Evolutionary conservation across 2,329 filamentous ascomycete species (phyloP).

Genomic region (Coniochaeta sp.): DNA sequence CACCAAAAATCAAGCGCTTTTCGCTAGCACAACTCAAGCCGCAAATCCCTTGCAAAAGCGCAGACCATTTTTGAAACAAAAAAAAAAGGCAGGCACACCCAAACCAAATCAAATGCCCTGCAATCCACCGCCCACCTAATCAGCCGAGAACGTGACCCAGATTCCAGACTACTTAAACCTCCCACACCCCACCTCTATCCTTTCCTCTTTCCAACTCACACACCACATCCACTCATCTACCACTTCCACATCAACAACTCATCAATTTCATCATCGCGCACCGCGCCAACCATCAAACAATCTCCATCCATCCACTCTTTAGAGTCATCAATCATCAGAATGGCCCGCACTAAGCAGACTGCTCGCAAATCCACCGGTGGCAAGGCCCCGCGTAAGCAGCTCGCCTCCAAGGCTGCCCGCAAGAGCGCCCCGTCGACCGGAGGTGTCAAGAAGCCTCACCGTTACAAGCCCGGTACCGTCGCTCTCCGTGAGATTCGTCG

Average conservation of each 20-base stretch:
- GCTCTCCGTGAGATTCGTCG: slow-evolving; percentile 97
- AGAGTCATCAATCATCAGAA: slow-evolving; percentile 28
- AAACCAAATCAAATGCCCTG: slow-evolving; percentile 11
- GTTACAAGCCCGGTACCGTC: slow-evolving; percentile 87
- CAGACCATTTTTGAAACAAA: slow-evolving; percentile 16
- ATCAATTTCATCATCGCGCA: slow-evolving; percentile 20
- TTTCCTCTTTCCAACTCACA: slow-evolving; percentile 29
- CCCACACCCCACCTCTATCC: slow-evolving; percentile 34
- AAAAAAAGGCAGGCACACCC: slow-evolving; percentile 15
- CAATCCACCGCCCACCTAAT: slow-evolving; percentile 19
- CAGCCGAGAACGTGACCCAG: slow-evolving; percentile 24
- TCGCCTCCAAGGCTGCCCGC: slow-evolving; percentile 97
- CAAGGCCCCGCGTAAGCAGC: slow-evolving; percentile 87
- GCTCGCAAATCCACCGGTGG: slow-evolving; percentile 73
- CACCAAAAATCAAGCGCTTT: slow-evolving; percentile 14
- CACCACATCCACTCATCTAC: slow-evolving; percentile 19
- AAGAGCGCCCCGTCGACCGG: slow-evolving; percentile 97
- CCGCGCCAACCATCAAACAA: slow-evolving; percentile 18
- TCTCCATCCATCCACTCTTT: slow-evolving; percentile 7
- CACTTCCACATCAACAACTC: slow-evolving; percentile 20
- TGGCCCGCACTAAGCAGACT: slow-evolving; percentile 61
- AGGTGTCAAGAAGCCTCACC: slow-evolving; percentile 93
- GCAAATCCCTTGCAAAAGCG: slow-evolving; percentile 17
- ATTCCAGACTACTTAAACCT: slow-evolving; percentile 28
- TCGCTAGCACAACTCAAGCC: slow-evolving; percentile 15